phyloP scores from a whole-genome alignment of 306 rosid genomes.

The Herpetospermum pedunculosum region DNA sequence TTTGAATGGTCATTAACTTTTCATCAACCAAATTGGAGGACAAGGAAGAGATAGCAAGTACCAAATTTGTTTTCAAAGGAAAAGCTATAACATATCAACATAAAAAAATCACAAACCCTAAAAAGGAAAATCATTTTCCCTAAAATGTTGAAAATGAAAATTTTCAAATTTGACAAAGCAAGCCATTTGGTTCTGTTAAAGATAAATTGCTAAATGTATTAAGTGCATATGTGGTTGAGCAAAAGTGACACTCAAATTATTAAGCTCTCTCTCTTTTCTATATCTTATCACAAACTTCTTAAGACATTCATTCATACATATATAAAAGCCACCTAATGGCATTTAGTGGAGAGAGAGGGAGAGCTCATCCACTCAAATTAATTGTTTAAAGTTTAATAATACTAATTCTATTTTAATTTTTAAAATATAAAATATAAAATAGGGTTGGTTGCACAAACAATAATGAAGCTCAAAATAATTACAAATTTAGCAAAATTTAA shows the following conservation, averaged over 20 bases:
- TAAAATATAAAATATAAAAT: too few relatives aligned
- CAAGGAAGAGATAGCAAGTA: not conserved
- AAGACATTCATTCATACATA: not conserved
- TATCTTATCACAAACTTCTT: not conserved
- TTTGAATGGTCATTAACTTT: not conserved
- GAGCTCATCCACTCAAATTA: constrained; percentile 3
- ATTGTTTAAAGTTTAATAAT: not conserved
- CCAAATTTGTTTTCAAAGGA: not conserved
- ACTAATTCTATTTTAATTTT: not conserved
- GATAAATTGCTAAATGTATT: not conserved
- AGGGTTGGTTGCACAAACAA: too few relatives aligned
- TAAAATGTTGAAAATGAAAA: not conserved
- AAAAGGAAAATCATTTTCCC: not conserved
- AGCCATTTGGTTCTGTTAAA: not conserved
- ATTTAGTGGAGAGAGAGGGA: constrained; percentile 8
- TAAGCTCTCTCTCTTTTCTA: not conserved
- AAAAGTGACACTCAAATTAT: too few relatives aligned
- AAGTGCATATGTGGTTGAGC: not conserved
- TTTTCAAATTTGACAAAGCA: not conserved
- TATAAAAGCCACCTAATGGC: not conserved
- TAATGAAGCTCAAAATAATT: too few relatives aligned
- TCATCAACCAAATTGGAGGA: not conserved
- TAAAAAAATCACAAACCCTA: not conserved
- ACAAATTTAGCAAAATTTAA: too few relatives aligned
- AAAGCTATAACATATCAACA: not conserved